phyloP scores from a whole-genome alignment of 306 rosid genomes.

The Medicago ruthenica region DNA sequence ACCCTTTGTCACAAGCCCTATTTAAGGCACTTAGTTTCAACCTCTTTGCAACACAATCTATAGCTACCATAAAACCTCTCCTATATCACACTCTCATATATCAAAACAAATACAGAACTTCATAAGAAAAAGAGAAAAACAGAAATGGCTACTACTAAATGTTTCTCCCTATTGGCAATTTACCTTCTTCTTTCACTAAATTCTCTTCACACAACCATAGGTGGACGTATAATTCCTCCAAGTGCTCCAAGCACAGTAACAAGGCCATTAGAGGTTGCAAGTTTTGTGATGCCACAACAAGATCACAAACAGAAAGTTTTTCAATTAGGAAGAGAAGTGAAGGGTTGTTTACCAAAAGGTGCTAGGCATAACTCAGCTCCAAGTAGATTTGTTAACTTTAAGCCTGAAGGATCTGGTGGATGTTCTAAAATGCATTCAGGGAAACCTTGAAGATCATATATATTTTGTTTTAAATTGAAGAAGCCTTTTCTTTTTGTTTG shows the following conservation, averaged over 20 bases:
- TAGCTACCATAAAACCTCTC: slow-evolving; percentile 17
- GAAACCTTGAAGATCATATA: slow-evolving; percentile 50
- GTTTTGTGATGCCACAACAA: slow-evolving; percentile 52
- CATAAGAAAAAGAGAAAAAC: background rate
- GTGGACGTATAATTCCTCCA: slow-evolving; percentile 69
- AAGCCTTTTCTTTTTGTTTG: slow-evolving; percentile 29
- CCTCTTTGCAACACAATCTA: slow-evolving; percentile 17
- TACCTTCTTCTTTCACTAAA: slow-evolving; percentile 49
- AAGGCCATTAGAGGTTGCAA: slow-evolving; percentile 63
- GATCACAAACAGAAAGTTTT: slow-evolving; percentile 53
- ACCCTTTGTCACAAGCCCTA: slow-evolving; percentile 64
- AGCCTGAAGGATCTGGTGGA: slow-evolving; percentile 49
- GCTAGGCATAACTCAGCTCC: slow-evolving; percentile 74
- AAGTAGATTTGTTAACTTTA: slow-evolving; percentile 73
- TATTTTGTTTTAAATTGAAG: background rate
- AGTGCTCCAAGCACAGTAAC: slow-evolving; percentile 85
- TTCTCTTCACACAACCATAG: slow-evolving; percentile 47
- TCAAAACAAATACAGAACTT: background rate
- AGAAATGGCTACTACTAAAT: slow-evolving; percentile 49
- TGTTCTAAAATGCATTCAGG: slow-evolving; percentile 51
- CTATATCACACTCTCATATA: slow-evolving; percentile 6
- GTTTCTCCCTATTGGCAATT: slow-evolving; percentile 40
- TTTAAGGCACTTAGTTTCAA: slow-evolving; percentile 55
- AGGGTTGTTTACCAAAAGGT: slow-evolving; percentile 79
- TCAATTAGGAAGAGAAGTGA: slow-evolving; percentile 54